Base-by-base conservation (phyloP, 768 basidiomycete genomes). In the Pisolithus microcarpus region DNA sequence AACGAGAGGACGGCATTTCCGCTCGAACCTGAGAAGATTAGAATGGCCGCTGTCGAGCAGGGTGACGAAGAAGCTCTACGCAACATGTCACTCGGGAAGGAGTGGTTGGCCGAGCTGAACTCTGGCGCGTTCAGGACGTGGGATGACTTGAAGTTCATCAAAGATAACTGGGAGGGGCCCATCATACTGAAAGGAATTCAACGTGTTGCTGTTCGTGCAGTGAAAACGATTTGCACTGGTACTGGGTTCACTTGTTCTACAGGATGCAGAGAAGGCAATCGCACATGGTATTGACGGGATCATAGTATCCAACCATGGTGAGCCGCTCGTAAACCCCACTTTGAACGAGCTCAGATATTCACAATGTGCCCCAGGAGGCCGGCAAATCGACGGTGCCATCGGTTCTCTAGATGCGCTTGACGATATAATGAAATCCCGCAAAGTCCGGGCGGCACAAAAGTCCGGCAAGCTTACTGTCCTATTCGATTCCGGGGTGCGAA, bases 141-240 rank as follows among this genome's bases (percentile, higher is more conserved):
- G 88, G 78, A 87, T 46, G 80, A 90, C 50, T 62, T 91, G 51
- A 73, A 73, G 57, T 79, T 88, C 56, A 61, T 91, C 54, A 73
- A 78, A 59, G 74, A 83, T 21, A 79, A 84, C 50, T 91, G 87
- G 89, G 78, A 87, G 15, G 87, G 87, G 0, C 85, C 85, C 1
- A 65, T 91, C 48, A 67, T 90, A 16, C 68, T 91, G 45, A 91
- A 91, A 63, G 88, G 87, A 3, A 86, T 92, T 49, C 83, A 88
- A 60, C 72, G 70, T 42, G 77, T 79, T 16, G 69, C 76, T 53
- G 83, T 84, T 57, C 49, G 73, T 69, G 34, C 23, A n/a, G 21
- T 5, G n/a, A 23, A 23, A 39, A 5, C 15, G 7, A 30, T 19
- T 15, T 5, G 26, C 23, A 36, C 15, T 28, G 8, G 38, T 18